Percentiles rank a stretch among this genome's conserved stretches.
Conservation (phyloP, 371 early-diverging fungal genomes). For the Capillidium heterosporum region DNA sequence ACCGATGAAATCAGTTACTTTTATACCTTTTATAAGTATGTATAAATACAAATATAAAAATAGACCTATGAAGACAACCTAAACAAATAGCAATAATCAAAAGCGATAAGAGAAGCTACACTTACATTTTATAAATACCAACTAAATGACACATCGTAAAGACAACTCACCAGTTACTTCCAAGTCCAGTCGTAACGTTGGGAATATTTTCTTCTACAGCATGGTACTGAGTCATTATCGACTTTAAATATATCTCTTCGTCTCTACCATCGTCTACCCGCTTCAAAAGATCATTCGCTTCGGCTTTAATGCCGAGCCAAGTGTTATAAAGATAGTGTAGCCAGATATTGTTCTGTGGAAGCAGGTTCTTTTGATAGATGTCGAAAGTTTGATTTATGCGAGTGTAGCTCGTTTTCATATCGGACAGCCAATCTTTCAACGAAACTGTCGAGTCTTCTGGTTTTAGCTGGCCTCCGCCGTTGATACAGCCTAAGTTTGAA, state of each 20-base stretch:
- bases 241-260: no score
- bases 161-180: neutral
- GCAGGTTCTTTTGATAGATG: conserved; percentile 6
- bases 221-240: neutral
- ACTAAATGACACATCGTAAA: no score
- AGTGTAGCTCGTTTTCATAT: conserved; percentile 28
- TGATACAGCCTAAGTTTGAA: conserved; percentile 39
- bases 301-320: neutral
- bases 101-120: no score
- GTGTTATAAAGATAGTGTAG: conserved; percentile 10
- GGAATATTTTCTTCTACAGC: neutral
- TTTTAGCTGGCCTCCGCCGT: conserved; percentile 77
- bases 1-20: no score
- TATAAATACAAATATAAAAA: no score
- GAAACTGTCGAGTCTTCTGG: conserved; percentile 10
- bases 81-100: no score
- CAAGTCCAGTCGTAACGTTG: neutral
- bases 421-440: conserved; percentile 21
- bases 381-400: no score
- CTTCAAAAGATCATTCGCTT: neutral
- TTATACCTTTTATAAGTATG: no score
- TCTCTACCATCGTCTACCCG: no score
- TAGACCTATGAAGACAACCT: no score
- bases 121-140: no score
- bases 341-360: conserved; percentile 14